A percentile compares a stretch with the other conserved stretches of the same genome.
Evolutionary conservation across 2,329 filamentous ascomycete genomes (phyloP).

Genomic region (Cercospora berteroae): DNA sequence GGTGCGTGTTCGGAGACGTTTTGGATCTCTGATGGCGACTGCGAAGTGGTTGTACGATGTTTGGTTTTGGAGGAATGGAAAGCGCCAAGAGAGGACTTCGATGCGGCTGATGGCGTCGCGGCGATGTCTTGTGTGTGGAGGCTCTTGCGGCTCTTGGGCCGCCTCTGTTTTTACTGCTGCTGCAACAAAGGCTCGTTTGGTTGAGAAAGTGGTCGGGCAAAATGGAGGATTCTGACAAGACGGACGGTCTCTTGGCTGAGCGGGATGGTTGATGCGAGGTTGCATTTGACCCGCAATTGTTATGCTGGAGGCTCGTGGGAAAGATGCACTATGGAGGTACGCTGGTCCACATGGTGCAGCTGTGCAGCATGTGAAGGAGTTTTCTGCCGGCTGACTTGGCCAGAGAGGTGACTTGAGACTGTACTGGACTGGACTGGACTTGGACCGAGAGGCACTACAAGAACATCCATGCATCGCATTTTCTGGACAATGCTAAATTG

Average conservation of each 20-base stretch:
- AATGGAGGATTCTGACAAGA: neutral
- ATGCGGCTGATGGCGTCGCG: slow-evolving; percentile 3
- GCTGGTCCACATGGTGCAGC: neutral
- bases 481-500: no score
- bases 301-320: neutral
- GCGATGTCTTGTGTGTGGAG: slow-evolving; percentile 7
- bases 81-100: neutral
- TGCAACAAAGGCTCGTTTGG: neutral
- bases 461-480: no score
- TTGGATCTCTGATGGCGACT: neutral
- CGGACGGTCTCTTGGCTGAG: neutral
- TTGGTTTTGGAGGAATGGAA: neutral
- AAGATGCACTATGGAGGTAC: neutral
- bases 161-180: neutral
- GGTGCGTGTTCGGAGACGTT: neutral
- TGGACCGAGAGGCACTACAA: no score
- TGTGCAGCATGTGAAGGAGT: no score
- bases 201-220: neutral
- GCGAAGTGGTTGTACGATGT: neutral
- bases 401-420: neutral
- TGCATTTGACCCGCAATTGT: neutral
- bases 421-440: no score
- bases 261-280: neutral
- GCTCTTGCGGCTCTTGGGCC: slow-evolving; percentile 2
- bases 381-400: neutral